These are phyloP conservation scores for Zygotorulaspora chibaensis DNA, from an alignment of 805 yeast species.

Conservation along the genomic window DNA sequence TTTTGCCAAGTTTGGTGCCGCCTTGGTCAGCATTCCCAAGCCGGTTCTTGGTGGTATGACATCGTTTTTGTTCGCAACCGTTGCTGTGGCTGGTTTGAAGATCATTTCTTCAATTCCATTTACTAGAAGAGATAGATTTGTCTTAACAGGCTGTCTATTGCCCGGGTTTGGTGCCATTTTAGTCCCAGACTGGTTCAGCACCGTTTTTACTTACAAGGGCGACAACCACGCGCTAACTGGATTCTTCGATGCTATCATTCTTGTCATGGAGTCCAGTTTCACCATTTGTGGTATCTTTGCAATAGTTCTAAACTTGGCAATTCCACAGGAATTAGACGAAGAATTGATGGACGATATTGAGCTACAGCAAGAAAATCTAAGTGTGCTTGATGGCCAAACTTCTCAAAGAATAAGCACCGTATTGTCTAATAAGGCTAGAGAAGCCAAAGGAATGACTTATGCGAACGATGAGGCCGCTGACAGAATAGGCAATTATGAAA, in stretches of 20 bases:
- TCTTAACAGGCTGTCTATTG: conserved; percentile 58
- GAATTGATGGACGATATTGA: conserved; percentile 29
- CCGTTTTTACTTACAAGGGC: conserved; percentile 66
- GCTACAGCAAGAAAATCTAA: conserved; percentile 24
- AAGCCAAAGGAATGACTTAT: conserved; percentile 11
- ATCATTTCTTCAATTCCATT: conserved; percentile 52
- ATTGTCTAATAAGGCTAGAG: conserved; percentile 15
- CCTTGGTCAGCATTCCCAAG: conserved; percentile 76
- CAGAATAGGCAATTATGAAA: conserved; percentile 4
- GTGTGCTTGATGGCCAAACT: conserved; percentile 23
- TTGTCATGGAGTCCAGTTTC: conserved; percentile 70
- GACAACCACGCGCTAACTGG: conserved; percentile 52
- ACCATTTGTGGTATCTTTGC: conserved; percentile 67
- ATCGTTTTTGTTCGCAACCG: conserved; percentile 68
- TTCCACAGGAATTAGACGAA: conserved; percentile 57
- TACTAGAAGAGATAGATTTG: conserved; percentile 70
- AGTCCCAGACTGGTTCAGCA: conserved; percentile 59
- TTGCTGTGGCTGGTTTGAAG: conserved; percentile 68
- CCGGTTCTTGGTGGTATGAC: conserved; percentile 88
- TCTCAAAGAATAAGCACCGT: conserved; percentile 12
- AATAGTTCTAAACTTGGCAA: conserved; percentile 53
- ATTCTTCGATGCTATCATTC: conserved; percentile 60
- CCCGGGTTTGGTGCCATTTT: conserved; percentile 66
- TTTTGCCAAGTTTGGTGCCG: conserved; percentile 82
- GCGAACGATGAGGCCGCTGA: conserved; percentile 2